Conservation (phyloP, 2,329 filamentous ascomycete species). For the Fusarium cyanostomum region DNA sequence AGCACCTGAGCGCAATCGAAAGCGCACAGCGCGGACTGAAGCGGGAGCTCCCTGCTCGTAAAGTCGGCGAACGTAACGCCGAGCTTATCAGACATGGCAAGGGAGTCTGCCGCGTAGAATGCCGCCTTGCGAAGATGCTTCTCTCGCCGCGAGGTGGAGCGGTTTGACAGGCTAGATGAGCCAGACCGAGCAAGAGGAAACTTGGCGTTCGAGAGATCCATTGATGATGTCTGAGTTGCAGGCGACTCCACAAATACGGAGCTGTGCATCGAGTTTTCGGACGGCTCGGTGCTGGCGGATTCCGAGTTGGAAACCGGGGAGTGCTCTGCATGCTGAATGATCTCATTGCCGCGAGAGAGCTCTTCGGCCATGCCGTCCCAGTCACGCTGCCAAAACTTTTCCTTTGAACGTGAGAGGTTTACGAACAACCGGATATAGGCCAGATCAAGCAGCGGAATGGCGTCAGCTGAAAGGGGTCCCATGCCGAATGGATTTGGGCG, state of each 20-base stretch:
- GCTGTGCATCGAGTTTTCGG: constrained; percentile 57
- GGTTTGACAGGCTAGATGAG: constrained; percentile 45
- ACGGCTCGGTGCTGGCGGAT: constrained; percentile 54
- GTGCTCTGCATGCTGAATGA: constrained; percentile 76
- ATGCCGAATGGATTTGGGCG: constrained; percentile 84
- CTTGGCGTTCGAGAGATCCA: constrained; percentile 56
- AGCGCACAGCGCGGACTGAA: constrained; percentile 90
- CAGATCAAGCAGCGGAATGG: constrained; percentile 88
- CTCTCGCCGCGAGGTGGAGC: constrained; percentile 76
- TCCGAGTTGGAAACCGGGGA: constrained; percentile 63
- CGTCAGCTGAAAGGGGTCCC: constrained; percentile 86
- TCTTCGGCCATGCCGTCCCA: constrained; percentile 93
- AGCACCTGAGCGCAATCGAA: constrained; percentile 95
- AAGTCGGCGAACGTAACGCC: constrained; percentile 87
- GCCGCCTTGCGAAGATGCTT: constrained; percentile 92
- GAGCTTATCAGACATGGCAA: constrained; percentile 87
- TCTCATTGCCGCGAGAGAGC: constrained; percentile 78
- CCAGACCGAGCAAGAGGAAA: constrained; percentile 41
- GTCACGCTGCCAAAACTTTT: constrained; percentile 93
- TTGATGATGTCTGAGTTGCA: constrained; percentile 59
- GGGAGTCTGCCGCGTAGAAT: constrained; percentile 91
- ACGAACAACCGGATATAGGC: constrained; percentile 94
- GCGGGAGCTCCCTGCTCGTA: constrained; percentile 82
- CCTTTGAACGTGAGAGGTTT: constrained; percentile 90
- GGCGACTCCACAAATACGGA: constrained; percentile 63